Evolutionary conservation across 116 monocot species (phyloP).

Genomic region (Phalaenopsis hybrid): DNA sequence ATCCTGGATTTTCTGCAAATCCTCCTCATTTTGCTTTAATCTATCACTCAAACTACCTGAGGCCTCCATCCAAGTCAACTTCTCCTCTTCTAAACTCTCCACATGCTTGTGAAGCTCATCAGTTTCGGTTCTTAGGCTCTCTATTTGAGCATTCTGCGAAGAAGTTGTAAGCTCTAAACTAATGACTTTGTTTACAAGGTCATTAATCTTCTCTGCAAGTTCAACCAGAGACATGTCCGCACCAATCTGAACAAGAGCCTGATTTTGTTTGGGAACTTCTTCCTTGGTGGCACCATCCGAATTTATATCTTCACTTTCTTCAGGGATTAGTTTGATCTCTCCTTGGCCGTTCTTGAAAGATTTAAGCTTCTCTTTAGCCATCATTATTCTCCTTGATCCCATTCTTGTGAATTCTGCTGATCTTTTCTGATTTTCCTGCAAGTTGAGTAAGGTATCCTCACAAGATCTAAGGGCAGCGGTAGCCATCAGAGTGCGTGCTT

Average conservation of each 20-base stretch:
- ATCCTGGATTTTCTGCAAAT: slow-evolving; percentile 39
- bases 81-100: slow-evolving; percentile 51
- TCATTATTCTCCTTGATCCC: slow-evolving; percentile 42
- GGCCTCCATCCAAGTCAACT: slow-evolving; percentile 21
- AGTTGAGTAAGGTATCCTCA: slow-evolving; percentile 44
- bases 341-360: slow-evolving; percentile 26
- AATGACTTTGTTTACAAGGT: slow-evolving; percentile 59
- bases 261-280: slow-evolving; percentile 13
- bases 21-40: slow-evolving; percentile 48
- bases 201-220: slow-evolving; percentile 69
- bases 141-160: slow-evolving; percentile 63
- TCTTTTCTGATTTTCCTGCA: slow-evolving; percentile 55
- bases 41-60: slow-evolving; percentile 28
- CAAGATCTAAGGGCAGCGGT: slow-evolving; percentile 68
- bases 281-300: neutral
- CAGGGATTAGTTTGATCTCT: slow-evolving; percentile 6
- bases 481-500: slow-evolving; percentile 82
- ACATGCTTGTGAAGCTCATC: slow-evolving; percentile 50
- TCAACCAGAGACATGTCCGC: slow-evolving; percentile 47
- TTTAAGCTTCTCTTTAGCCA: slow-evolving; percentile 45
- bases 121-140: slow-evolving; percentile 39
- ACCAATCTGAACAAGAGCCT: slow-evolving; percentile 37
- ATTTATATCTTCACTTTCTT: slow-evolving; percentile 10
- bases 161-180: slow-evolving; percentile 49
- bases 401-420: slow-evolving; percentile 40